phyloP scores from a whole-genome alignment of 2,329 filamentous ascomycete species.

The Didymella exigua region DNA sequence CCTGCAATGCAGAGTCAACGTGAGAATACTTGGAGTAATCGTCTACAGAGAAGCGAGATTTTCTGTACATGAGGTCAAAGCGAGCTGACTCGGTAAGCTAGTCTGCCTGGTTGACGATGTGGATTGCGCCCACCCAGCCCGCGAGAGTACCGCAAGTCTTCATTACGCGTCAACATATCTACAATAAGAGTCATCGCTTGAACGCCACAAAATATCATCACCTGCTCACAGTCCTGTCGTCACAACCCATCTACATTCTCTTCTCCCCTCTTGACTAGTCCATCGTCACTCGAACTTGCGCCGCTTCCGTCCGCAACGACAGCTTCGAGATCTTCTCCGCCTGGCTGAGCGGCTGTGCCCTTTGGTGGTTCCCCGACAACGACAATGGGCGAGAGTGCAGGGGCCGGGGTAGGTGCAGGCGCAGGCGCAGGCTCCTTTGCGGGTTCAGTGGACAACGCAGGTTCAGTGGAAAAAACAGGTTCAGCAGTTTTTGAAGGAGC shows the following conservation, averaged over 20 bases:
- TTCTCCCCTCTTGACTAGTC: constrained; percentile 7
- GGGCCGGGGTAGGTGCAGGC: background rate
- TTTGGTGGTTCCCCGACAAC: constrained; percentile 3
- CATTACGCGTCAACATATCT: background rate
- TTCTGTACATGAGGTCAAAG: background rate
- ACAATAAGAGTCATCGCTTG: background rate
- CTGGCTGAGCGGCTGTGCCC: background rate
- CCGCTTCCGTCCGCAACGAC: background rate
- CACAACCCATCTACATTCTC: constrained; percentile 2
- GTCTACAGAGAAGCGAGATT: background rate
- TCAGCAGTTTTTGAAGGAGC: too few relatives aligned
- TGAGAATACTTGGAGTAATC: too few relatives aligned
- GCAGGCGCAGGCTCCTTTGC: background rate
- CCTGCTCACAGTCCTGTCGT: background rate
- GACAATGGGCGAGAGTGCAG: constrained; percentile 1
- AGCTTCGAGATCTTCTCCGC: background rate
- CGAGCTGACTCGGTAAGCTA: background rate
- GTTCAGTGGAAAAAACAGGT: background rate
- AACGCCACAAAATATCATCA: background rate
- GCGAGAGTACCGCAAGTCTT: background rate
- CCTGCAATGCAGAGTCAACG: too few relatives aligned
- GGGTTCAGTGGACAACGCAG: background rate
- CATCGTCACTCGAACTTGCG: background rate
- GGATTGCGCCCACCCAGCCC: background rate
- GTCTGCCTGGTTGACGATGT: background rate